These are phyloP conservation scores for Suillus occidentalis DNA, from an alignment of 768 basidiomycete genomes.

Conservation along the genomic window DNA sequence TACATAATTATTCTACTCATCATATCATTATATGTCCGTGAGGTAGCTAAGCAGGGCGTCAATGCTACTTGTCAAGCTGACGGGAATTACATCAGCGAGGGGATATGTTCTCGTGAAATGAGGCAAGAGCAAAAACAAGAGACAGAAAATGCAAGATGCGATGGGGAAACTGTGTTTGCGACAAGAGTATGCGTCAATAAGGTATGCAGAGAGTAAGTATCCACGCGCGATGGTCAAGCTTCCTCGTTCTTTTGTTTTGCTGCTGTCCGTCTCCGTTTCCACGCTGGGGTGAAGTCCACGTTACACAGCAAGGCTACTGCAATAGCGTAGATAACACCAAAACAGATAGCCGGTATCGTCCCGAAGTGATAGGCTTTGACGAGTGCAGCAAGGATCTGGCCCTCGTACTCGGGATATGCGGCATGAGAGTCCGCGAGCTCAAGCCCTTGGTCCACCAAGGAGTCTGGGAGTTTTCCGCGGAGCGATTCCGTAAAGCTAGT, in stretches of 20 bases:
- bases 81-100: slow-evolving; percentile 7
- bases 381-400: slow-evolving; percentile 31
- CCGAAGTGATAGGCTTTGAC: slow-evolving; percentile 36
- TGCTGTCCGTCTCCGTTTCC: slow-evolving; percentile 33
- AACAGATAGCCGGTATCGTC: slow-evolving; percentile 34
- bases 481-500: slow-evolving; percentile 33
- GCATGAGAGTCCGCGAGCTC: slow-evolving; percentile 31
- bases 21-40: neutral
- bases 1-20: slow-evolving; percentile 6
- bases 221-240: slow-evolving; percentile 19
- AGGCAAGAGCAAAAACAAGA: slow-evolving; percentile 12
- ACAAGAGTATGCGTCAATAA: slow-evolving; percentile 21
- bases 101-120: slow-evolving; percentile 14
- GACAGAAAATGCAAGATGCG: slow-evolving; percentile 3
- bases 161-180: neutral
- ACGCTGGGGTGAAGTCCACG: slow-evolving; percentile 33
- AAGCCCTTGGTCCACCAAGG: slow-evolving; percentile 31
- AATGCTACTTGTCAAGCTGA: slow-evolving; percentile 1
- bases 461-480: slow-evolving; percentile 26
- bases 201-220: slow-evolving; percentile 19
- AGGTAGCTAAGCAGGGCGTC: slow-evolving; percentile 4
- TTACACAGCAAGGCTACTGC: slow-evolving; percentile 32
- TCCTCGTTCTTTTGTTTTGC: slow-evolving; percentile 21
- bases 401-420: slow-evolving; percentile 34
- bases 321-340: slow-evolving; percentile 31